A percentile compares a stretch with the other conserved stretches of the same genome.
phyloP scores from a whole-genome alignment of 192 early-diverging fungal species.

The Dispira parvispora region DNA sequence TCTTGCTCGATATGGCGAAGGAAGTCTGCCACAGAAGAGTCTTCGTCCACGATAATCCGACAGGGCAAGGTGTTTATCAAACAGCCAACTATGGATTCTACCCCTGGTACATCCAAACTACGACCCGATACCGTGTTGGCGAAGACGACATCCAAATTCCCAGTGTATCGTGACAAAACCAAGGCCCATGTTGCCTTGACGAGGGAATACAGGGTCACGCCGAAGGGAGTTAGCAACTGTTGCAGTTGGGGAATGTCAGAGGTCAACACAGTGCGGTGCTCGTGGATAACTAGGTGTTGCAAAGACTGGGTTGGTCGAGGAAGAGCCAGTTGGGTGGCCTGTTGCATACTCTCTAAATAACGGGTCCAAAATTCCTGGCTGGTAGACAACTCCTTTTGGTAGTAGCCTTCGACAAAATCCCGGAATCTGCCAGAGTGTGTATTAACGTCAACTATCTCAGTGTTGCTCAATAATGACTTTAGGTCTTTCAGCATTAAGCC shows the following conservation, averaged over 20 bases:
- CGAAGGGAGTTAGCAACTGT: not conserved
- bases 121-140: not conserved
- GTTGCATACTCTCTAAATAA: not conserved
- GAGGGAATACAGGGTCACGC: not conserved
- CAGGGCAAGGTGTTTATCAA: not conserved
- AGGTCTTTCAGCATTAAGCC: not conserved
- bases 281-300: not conserved
- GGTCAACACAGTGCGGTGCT: not conserved
- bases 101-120: not conserved
- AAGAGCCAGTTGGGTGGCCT: not conserved
- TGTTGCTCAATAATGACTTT: not conserved
- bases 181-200: constrained; percentile 5
- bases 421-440: not conserved
- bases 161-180: not conserved
- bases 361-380: not conserved
- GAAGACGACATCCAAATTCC: not conserved
- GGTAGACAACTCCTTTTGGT: not conserved
- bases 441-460: too few species aligned
- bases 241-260: not conserved
- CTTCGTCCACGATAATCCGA: not conserved
- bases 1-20: not conserved
- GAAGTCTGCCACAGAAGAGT: not conserved
- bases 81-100: not conserved
- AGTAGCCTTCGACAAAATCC: not conserved
- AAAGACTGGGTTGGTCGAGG: not conserved